Evolutionary conservation across 805 yeast species (phyloP).

Genomic region (Teunomyces cretensis): DNA sequence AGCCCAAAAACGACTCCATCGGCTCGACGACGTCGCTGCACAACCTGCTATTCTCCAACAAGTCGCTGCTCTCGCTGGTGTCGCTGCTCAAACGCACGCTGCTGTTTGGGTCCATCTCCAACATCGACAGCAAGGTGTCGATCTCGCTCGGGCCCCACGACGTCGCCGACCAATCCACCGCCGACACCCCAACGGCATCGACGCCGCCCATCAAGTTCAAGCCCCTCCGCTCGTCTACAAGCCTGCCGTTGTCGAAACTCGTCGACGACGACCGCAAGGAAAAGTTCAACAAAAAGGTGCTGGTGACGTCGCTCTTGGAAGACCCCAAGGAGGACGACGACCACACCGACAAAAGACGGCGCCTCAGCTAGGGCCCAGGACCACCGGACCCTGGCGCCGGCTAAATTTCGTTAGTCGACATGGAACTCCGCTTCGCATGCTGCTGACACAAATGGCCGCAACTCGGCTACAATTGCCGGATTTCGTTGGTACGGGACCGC

Average conservation of each 20-base stretch:
- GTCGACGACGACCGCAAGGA: constrained; percentile 8
- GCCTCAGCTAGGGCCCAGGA: background rate
- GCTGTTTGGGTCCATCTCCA: constrained; percentile 31
- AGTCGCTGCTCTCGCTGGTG: constrained; percentile 34
- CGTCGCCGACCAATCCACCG: background rate
- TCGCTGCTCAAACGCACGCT: constrained; percentile 26
- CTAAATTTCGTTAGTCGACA: no score
- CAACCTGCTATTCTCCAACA: constrained; percentile 35
- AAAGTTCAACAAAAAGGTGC: constrained; percentile 17
- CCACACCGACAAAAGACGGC: constrained; percentile 1
- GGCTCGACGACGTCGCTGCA: constrained; percentile 16
- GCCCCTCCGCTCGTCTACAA: constrained; percentile 14
- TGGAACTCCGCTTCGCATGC: no score
- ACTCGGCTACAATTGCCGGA: no score
- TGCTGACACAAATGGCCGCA: no score
- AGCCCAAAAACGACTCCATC: constrained; percentile 21
- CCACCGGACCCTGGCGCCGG: no score
- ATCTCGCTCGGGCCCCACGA: constrained; percentile 21
- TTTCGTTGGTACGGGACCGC: no score
- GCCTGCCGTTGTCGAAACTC: constrained; percentile 16
- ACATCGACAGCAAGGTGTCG: constrained; percentile 14
- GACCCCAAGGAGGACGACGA: constrained; percentile 4
- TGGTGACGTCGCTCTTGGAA: constrained; percentile 23
- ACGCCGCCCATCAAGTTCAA: constrained; percentile 5
- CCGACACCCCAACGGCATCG: background rate